These are phyloP conservation scores for Chlorella ohadii DNA, from an alignment of 139 green algal species.

Conservation along the genomic window DNA sequence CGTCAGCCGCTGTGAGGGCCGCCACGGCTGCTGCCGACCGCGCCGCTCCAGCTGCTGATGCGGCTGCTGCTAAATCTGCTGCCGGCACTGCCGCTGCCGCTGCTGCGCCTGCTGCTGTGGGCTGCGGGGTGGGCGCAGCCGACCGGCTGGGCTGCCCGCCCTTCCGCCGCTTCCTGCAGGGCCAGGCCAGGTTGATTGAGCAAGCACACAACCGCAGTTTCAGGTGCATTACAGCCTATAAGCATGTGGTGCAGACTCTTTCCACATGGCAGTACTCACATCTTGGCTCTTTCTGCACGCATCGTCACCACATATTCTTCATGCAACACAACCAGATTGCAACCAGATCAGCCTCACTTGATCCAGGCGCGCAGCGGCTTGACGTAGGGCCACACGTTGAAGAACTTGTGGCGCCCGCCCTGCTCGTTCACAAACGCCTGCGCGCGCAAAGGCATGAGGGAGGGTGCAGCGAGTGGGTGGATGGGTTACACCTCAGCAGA, in stretches of 20 bases:
- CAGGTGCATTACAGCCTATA: no score
- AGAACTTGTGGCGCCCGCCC: constrained; percentile 82
- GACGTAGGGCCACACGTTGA: constrained; percentile 80
- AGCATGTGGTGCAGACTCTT: no score
- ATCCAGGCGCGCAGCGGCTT: constrained; percentile 70
- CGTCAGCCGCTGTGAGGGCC: background rate
- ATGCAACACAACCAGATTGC: no score
- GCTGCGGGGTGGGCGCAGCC: background rate
- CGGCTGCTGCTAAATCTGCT: background rate
- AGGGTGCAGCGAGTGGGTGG: background rate
- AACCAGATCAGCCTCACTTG: constrained; percentile 10
- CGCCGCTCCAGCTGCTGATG: background rate
- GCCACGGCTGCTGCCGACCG: background rate
- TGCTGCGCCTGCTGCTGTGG: background rate
- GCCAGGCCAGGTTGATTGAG: no score
- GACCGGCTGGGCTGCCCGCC: background rate
- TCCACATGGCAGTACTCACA: no score
- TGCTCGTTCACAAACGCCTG: constrained; percentile 72
- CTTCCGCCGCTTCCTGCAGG: constrained; percentile 12
- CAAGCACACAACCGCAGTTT: no score
- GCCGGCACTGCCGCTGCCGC: background rate
- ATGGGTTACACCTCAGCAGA: no score
- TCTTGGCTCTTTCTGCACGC: no score
- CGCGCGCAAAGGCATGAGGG: no score
- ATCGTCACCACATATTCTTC: no score